phyloP scores from a whole-genome alignment of 768 basidiomycete species.

The Leucocoprinus birnbaumii region DNA sequence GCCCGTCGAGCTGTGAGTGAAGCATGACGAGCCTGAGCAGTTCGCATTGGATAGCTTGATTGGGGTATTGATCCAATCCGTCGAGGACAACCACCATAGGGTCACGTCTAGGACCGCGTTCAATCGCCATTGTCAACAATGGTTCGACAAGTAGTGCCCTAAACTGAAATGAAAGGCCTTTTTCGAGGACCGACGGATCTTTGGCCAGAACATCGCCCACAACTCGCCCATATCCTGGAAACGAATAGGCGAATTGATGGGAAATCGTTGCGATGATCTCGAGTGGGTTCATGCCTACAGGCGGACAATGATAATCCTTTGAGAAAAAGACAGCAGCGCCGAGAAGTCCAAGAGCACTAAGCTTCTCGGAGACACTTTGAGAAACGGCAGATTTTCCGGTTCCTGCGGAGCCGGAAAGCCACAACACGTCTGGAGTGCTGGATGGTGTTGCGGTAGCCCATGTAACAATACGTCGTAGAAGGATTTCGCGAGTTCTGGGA shows the following conservation, averaged over 20 bases:
- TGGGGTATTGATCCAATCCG: not conserved
- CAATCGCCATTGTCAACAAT: not conserved
- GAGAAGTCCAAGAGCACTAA: not conserved
- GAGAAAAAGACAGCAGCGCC: not conserved
- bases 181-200: not conserved
- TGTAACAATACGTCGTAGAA: not conserved
- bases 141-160: not conserved
- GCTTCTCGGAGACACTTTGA: slow-evolving; percentile 1
- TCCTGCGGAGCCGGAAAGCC: slow-evolving; percentile 5
- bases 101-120: not conserved
- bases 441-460: not conserved
- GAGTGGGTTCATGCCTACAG: not conserved
- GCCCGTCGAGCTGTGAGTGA: not conserved
- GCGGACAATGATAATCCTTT: no score
- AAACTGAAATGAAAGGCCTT: not conserved
- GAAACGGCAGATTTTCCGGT: slow-evolving; percentile 4
- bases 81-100: not conserved
- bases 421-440: not conserved
- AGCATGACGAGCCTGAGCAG: not conserved
- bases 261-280: not conserved
- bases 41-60: not conserved
- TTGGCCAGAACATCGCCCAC: not conserved
- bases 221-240: not conserved
- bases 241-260: not conserved
- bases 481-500: not conserved